Evolutionary conservation across 2,329 filamentous ascomycete genomes (phyloP).

Genomic region (Trichoderma simmonsii): DNA sequence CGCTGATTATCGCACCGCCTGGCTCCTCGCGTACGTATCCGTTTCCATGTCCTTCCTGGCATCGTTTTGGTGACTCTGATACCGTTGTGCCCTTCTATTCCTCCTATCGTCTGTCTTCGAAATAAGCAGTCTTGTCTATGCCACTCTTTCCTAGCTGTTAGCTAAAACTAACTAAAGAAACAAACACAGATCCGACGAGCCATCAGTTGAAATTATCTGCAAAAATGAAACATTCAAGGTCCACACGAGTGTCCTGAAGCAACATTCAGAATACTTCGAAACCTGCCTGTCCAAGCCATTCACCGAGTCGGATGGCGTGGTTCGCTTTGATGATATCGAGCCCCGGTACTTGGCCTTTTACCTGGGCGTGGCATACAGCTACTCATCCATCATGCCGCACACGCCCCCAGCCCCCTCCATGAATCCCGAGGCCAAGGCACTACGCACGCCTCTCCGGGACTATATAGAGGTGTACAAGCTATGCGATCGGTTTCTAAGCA

Average conservation of each 20-base stretch:
- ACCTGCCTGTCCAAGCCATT: constrained; percentile 29
- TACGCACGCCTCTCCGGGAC: constrained; percentile 31
- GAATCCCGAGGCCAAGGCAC: constrained; percentile 27
- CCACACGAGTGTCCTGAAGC: constrained; percentile 30
- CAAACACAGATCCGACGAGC: constrained; percentile 28
- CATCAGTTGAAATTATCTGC: constrained; percentile 30
- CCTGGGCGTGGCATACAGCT: constrained; percentile 35
- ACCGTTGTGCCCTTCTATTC: background rate
- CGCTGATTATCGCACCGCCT: constrained; percentile 32
- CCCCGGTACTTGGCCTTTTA: constrained; percentile 34
- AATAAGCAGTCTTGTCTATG: background rate
- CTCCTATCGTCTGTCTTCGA: background rate
- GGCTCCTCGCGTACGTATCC: constrained; percentile 34
- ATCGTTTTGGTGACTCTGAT: background rate
- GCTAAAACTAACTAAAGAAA: background rate
- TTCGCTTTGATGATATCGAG: constrained; percentile 35
- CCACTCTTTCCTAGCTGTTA: background rate
- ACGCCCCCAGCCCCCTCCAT: constrained; percentile 24
- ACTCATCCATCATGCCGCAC: constrained; percentile 34
- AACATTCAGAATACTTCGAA: constrained; percentile 36
- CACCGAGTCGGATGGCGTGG: constrained; percentile 27
- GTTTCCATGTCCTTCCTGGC: background rate
- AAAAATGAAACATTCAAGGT: constrained; percentile 31
- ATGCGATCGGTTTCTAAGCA: constrained; percentile 36
- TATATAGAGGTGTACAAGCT: constrained; percentile 37